Evolutionary conservation across 1,284 basidiomycete genomes (phyloP).

Genomic region (Tetrapyrgos nigripes): DNA sequence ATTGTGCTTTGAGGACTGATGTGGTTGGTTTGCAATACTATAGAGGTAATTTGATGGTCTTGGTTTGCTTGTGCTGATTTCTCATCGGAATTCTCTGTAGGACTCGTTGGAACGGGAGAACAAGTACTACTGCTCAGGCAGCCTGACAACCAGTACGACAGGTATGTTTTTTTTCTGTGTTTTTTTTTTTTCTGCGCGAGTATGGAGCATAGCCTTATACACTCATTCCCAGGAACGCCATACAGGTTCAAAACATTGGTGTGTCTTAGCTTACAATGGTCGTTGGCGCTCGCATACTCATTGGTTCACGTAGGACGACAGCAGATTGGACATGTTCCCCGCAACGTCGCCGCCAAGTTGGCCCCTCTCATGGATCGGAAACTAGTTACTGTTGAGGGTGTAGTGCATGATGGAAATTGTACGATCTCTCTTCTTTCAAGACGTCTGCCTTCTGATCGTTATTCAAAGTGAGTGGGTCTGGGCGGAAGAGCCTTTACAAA

Average conservation of each 20-base stretch:
- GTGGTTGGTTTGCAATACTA: constrained; percentile 89
- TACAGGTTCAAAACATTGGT: constrained; percentile 79
- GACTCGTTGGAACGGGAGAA: constrained; percentile 79
- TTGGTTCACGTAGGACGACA: constrained; percentile 36
- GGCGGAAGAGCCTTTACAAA: too few relatives aligned
- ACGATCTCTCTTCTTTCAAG: constrained; percentile 9
- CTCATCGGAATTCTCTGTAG: constrained; percentile 37
- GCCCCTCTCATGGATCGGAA: constrained; percentile 74
- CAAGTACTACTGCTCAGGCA: constrained; percentile 78
- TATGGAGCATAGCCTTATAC: constrained; percentile 2
- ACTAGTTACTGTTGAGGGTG: constrained; percentile 75
- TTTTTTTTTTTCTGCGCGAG: constrained; percentile 5
- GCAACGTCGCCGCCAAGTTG: constrained; percentile 62
- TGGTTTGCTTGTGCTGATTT: not conserved
- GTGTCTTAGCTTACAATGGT: not conserved
- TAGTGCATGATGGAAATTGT: constrained; percentile 79
- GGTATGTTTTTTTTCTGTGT: constrained; percentile 42
- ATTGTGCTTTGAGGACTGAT: constrained; percentile 61
- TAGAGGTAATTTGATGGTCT: constrained; percentile 47
- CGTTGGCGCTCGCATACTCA: not conserved
- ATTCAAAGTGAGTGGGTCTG: constrained; percentile 48
- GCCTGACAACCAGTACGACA: constrained; percentile 72
- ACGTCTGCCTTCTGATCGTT: not conserved
- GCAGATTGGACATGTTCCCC: constrained; percentile 85
- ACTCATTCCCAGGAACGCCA: constrained; percentile 62